These are phyloP conservation scores for Aspergillus japonicus DNA, from an alignment of 2,329 filamentous ascomycete genomes.

Conservation along the genomic window DNA sequence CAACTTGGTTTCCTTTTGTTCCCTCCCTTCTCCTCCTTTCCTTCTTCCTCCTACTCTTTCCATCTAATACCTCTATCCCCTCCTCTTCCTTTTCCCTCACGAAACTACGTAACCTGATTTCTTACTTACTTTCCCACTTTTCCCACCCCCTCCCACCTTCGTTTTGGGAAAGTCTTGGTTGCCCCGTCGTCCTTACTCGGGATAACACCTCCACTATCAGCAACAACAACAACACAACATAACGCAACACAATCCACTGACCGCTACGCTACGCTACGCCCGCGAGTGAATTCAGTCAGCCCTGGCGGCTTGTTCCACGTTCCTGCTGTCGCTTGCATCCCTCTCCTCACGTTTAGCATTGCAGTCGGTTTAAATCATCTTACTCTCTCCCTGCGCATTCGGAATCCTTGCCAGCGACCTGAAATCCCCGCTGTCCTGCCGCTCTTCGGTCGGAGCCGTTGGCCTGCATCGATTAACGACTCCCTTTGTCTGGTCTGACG, in stretches of 20 bases:
- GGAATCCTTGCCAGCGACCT: slow-evolving; percentile 7
- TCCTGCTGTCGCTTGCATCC: slow-evolving; percentile 21
- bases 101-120: neutral
- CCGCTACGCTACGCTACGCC: slow-evolving; percentile 6
- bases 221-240: neutral
- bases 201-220: slow-evolving; percentile 1
- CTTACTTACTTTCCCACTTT: slow-evolving; percentile 3
- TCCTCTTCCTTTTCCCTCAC: neutral
- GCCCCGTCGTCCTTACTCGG: neutral
- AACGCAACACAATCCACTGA: neutral
- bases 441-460: slow-evolving; percentile 3
- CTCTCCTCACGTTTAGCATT: slow-evolving; percentile 13
- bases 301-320: slow-evolving; percentile 27
- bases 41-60: neutral
- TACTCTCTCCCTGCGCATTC: slow-evolving; percentile 14
- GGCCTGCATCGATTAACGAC: slow-evolving; percentile 6
- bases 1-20: neutral
- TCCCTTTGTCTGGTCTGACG: slow-evolving; percentile 13
- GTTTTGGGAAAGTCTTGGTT: slow-evolving; percentile 11
- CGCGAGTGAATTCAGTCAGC: slow-evolving; percentile 21
- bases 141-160: slow-evolving; percentile 12
- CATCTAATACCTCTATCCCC: neutral
- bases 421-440: slow-evolving; percentile 10
- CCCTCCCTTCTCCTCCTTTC: neutral
- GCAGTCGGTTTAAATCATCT: neutral